Percentiles rank a stretch among this genome's conserved stretches.
Evolutionary conservation across 495 filamentous ascomycete genomes (phyloP).

Genomic region (Lasiosphaeria miniovina): DNA sequence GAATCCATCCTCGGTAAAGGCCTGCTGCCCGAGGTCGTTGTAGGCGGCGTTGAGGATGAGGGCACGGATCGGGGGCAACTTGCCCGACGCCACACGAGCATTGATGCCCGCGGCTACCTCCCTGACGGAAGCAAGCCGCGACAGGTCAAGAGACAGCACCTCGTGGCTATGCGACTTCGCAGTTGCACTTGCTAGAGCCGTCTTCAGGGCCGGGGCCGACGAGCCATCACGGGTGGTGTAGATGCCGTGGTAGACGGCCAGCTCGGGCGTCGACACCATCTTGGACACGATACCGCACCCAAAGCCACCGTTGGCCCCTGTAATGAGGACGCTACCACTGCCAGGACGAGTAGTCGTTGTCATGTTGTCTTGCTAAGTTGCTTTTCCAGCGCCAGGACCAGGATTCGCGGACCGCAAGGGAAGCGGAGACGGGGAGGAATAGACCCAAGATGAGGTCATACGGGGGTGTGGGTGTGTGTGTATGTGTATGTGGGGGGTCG

Average conservation of each 20-base stretch:
- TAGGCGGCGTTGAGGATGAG: conserved; percentile 44
- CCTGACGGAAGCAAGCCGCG: conserved; percentile 12
- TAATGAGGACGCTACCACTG: conserved; percentile 21
- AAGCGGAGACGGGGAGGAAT: too few relatives aligned
- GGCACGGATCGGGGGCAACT: conserved; percentile 38
- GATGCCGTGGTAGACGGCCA: conserved; percentile 34
- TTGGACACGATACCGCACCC: conserved; percentile 44
- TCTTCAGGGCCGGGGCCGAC: conserved; percentile 21
- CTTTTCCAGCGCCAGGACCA: too few relatives aligned
- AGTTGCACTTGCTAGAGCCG: neutral
- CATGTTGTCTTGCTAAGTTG: too few relatives aligned
- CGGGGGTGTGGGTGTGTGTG: too few relatives aligned
- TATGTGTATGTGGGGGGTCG: too few relatives aligned
- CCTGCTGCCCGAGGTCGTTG: conserved; percentile 24
- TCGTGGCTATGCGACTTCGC: conserved; percentile 16
- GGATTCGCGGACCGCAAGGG: too few relatives aligned
- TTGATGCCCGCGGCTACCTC: conserved; percentile 16
- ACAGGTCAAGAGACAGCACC: conserved; percentile 16
- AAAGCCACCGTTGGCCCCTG: conserved; percentile 30
- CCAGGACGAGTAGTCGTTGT: too few relatives aligned
- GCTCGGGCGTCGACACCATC: conserved; percentile 39
- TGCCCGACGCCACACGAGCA: conserved; percentile 25
- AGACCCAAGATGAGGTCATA: too few relatives aligned
- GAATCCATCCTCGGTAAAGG: conserved; percentile 29
- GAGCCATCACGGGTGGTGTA: conserved; percentile 33